Evolutionary conservation across 805 yeast genomes (phyloP).

Genomic region (Hermanozyma aechmeae): DNA sequence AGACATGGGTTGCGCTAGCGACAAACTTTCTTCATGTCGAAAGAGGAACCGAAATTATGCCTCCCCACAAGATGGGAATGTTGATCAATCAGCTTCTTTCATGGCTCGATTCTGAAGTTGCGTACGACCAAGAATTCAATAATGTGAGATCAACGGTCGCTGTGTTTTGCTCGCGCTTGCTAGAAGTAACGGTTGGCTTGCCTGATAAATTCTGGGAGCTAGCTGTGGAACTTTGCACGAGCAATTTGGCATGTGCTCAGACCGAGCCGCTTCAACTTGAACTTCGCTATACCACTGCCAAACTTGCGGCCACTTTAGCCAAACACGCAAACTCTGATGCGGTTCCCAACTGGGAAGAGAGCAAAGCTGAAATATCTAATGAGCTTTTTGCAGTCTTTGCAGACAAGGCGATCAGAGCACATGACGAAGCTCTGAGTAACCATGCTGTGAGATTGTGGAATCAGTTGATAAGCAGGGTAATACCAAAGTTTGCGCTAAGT

Average conservation of each 20-base stretch:
- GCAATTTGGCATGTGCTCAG: conserved; percentile 34
- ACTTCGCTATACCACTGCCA: conserved; percentile 39
- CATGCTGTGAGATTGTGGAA: conserved; percentile 23
- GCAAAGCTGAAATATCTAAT: conserved; percentile 24
- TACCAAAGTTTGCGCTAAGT: no score
- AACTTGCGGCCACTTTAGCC: conserved; percentile 24
- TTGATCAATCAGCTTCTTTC: conserved; percentile 39
- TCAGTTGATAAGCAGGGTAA: no score
- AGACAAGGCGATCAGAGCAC: conserved; percentile 11
- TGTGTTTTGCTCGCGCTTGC: conserved; percentile 28
- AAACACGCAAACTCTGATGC: conserved; percentile 2
- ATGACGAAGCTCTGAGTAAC: conserved; percentile 18
- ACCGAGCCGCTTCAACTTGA: conserved; percentile 31
- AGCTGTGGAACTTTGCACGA: conserved; percentile 29
- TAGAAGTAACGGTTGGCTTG: conserved; percentile 6
- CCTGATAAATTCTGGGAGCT: conserved; percentile 29
- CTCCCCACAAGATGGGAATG: conserved; percentile 59
- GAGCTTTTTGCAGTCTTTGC: conserved; percentile 37
- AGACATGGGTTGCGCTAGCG: conserved; percentile 39
- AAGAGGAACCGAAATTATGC: conserved; percentile 33
- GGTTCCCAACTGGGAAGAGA: conserved; percentile 18
- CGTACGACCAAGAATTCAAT: conserved; percentile 48
- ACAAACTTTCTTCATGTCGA: conserved; percentile 30
- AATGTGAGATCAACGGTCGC: conserved; percentile 43
- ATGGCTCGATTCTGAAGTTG: conserved; percentile 57